Evolutionary conservation across 768 basidiomycete genomes (phyloP), one percentile per base, ranked within the genome.

Genomic region (Lepiota subincarnata): DNA sequence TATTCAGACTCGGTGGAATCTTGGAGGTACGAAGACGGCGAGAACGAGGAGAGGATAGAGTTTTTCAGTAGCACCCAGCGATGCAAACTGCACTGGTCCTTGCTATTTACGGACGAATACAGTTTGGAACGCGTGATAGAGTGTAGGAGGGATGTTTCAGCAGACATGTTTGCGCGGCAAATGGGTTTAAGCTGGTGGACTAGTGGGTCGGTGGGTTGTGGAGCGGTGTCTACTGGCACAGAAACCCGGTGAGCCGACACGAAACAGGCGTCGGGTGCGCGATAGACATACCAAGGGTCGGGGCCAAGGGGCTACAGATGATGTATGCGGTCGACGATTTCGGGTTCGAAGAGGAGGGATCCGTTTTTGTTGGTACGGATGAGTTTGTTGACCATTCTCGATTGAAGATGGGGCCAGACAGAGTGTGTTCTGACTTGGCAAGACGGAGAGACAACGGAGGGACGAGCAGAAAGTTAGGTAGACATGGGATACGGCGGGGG

Each of bases 51-150:
- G 59, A 81, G 69, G 57, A 90, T 78, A 26, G 87, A 89, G 68
- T 92, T 92, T 85, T 91, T 91, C 65, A 92, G 78, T 54, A 92
- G 77, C 48, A 92, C 89, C 87, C 87, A 90, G 66, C 89, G 87
- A 64, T 89, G 87, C 72, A 92, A 79, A 71, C 82, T 88, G 75
- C 79, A 77, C 59, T 70, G 81, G 73, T 87, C 86, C 72, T 79
- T 83, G 65, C 73, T 69, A 52, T 77, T 77, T 62, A 79, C 66
- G 63, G 81, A 85, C 59, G 78, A 67, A 59, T 84, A 81, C 73
- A 92, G 76, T 76, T 92, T 90, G 72, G 74, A 78, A 64, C 82
- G 86, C 68, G 88, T 83, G 69, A 88, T 73, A 57, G 77, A 68
- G 59, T 77, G 83, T 53, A 90, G 71, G 63, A 73, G 76, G 53